These are phyloP conservation scores for Saitozyma podzolica DNA, from an alignment of 768 basidiomycete genomes.

Conservation along the genomic window DNA sequence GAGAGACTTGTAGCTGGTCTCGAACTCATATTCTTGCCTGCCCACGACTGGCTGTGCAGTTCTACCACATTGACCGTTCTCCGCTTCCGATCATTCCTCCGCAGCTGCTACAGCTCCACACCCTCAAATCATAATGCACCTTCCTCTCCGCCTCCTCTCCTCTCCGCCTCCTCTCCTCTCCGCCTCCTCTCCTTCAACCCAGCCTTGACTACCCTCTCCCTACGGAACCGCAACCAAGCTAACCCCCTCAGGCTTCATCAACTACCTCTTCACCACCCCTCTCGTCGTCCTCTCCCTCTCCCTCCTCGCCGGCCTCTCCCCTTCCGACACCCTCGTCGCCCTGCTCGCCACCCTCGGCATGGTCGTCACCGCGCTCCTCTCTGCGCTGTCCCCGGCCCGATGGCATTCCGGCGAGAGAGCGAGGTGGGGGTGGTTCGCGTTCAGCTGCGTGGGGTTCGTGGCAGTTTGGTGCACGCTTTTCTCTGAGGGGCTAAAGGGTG, in stretches of 20 bases:
- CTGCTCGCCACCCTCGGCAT: conserved; percentile 44
- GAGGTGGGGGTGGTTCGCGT: conserved; percentile 43
- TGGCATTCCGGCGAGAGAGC: conserved; percentile 30
- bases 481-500: conserved; percentile 41
- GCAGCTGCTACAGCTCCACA: conserved; percentile 1
- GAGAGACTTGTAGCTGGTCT: too few relatives aligned
- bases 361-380: conserved; percentile 45
- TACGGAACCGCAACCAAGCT: not conserved
- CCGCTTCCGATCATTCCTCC: not conserved
- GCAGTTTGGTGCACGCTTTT: conserved; percentile 41
- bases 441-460: conserved; percentile 41
- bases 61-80: too few relatives aligned
- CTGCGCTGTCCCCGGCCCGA: conserved; percentile 26
- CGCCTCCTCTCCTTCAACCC: not conserved
- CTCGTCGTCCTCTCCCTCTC: conserved; percentile 47
- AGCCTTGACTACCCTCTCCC: not conserved
- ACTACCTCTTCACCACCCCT: conserved; percentile 51
- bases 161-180: not conserved
- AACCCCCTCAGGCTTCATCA: conserved; percentile 31
- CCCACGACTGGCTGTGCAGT: too few relatives aligned
- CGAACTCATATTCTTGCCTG: too few relatives aligned
- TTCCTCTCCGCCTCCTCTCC: conserved; percentile 1
- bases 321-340: conserved; percentile 36
- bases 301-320: conserved; percentile 47
- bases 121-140: not conserved